Percentiles rank a stretch among this genome's conserved stretches.
Evolutionary conservation across 1,284 basidiomycete species (phyloP).

Genomic region (Microbotryomycetes sp.): DNA sequence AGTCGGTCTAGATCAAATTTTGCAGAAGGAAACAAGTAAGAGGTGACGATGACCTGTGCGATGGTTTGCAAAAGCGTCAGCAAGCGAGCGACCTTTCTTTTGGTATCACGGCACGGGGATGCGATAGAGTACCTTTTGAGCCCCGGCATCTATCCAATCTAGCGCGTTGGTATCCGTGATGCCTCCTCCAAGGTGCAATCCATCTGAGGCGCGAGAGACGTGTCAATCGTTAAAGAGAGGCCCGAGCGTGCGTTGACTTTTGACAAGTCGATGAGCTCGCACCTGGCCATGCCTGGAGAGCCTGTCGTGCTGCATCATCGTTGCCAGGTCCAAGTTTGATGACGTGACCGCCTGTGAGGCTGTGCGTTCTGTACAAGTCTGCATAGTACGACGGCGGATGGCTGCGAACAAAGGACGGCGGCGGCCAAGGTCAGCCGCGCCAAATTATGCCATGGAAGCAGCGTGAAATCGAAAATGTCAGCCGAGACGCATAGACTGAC

Average conservation of each 20-base stretch:
- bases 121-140: slow-evolving; percentile 67
- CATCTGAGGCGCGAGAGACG: slow-evolving; percentile 44
- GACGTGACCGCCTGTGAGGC: slow-evolving; percentile 80
- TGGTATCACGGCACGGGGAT: neutral
- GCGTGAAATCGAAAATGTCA: neutral
- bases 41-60: slow-evolving; percentile 86
- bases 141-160: slow-evolving; percentile 80
- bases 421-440: too few species aligned
- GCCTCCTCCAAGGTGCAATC: slow-evolving; percentile 88
- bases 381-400: slow-evolving; percentile 77
- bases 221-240: neutral
- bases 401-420: slow-evolving; percentile 45
- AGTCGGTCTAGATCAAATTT: slow-evolving; percentile 72
- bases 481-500: slow-evolving; percentile 45
- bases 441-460: neutral
- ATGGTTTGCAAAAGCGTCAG: neutral
- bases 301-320: slow-evolving; percentile 74
- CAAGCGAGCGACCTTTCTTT: neutral
- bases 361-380: slow-evolving; percentile 61
- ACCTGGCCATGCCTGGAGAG: slow-evolving; percentile 78
- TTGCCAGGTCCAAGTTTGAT: slow-evolving; percentile 90
- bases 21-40: slow-evolving; percentile 79
- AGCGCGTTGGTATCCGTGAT: slow-evolving; percentile 73
- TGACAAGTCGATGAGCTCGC: too few species aligned
- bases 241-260: neutral